Evolutionary conservation across 441 rosid species (phyloP), one percentile per base, ranked within the genome.

Genomic region (Euphorbia schlechtendalii): DNA sequence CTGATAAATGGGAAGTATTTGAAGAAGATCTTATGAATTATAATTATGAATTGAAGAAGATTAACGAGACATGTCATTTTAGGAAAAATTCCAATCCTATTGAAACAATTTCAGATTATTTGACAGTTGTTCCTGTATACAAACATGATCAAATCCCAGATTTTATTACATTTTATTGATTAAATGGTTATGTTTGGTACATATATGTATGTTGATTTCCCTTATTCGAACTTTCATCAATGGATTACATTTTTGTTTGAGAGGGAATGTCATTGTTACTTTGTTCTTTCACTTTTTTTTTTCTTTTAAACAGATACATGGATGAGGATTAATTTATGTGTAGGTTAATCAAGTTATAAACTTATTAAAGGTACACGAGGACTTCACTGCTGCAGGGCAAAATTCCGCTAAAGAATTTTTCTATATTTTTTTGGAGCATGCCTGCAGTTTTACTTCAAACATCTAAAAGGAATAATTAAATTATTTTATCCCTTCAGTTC

Each of bases 1-100:
- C 96, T 0, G 80, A 87, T 0, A 76, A 82, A 76, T 89, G 96
- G 96, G 90, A 80, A 66, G 73, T 71, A 21, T 89, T 89, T 41
- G 85, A 89, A 11, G 90, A 89, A 15, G 83, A 84, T 36, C n/a
- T 13, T 15, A 17, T 3, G 14, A 14, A 36, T 59, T 0, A 14
- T 51, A 18, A 51, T 51, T 22, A 51, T 21, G 14, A 21, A 20
- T 20, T 51, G 48, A 17, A 11, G 48, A 43, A 43, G 48, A 43
- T 43, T 43, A 17, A 43, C 2, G 13, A 8, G 21, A 4, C 24
- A 49, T 51, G 24, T 51, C 14, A 51, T 51, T 20, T 51, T 51
- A 51, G 25, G 53, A 48, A 21, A 51, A 51, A 27, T 51, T 18
- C 56, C 9, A 51, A 51, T 38, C 54, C 74, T 3, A 68, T 56